phyloP scores from a whole-genome alignment of 768 basidiomycete genomes.

The Suillus subalutaceus region DNA sequence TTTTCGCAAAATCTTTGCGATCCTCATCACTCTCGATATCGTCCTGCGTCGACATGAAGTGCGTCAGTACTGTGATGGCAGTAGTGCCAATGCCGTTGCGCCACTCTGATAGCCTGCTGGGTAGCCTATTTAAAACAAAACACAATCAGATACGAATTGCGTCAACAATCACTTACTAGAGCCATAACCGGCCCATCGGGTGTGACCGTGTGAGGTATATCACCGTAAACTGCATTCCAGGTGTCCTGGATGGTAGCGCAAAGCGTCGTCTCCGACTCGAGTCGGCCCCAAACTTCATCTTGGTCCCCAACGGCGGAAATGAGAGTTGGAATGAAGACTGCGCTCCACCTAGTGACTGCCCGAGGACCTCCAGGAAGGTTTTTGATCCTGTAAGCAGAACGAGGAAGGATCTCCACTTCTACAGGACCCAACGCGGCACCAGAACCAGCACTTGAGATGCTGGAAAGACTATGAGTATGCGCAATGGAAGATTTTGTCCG shows the following conservation, averaged over 20 bases:
- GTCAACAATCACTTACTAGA: neutral
- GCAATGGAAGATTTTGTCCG: neutral
- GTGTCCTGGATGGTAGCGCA: too few species aligned
- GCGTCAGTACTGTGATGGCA: constrained; percentile 10
- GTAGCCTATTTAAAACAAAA: neutral
- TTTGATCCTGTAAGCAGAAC: neutral
- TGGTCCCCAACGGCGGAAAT: neutral
- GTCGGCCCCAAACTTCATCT: neutral
- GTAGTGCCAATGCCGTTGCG: constrained; percentile 11
- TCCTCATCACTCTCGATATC: neutral
- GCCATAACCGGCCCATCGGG: constrained; percentile 5
- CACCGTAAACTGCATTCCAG: constrained; percentile 11
- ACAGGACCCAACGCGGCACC: neutral
- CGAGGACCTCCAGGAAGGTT: neutral
- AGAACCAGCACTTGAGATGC: neutral
- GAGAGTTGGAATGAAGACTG: neutral
- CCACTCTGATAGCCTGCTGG: constrained; percentile 15
- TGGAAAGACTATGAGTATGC: neutral
- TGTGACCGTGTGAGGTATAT: constrained; percentile 11
- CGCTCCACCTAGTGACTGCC: neutral
- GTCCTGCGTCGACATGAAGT: constrained; percentile 5
- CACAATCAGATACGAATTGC: constrained; percentile 5
- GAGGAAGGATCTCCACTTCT: neutral
- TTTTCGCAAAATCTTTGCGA: neutral
- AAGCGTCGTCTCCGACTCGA: too few species aligned